Evolutionary conservation across 768 basidiomycete genomes (phyloP).

Genomic region (Termitomyces sp.): DNA sequence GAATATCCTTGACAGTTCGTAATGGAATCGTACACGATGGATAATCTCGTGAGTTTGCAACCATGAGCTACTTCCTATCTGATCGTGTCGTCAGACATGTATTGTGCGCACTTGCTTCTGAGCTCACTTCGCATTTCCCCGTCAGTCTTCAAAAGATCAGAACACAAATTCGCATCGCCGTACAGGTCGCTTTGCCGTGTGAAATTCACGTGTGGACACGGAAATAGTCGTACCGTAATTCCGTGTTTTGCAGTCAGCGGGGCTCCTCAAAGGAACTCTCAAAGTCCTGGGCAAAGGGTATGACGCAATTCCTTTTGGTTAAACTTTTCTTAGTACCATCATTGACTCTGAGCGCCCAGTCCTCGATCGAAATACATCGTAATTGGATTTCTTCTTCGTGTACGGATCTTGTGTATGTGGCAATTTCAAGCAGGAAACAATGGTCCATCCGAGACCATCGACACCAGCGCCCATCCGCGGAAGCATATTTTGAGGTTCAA

Average conservation of each 20-base stretch:
- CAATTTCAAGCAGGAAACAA: constrained; percentile 6
- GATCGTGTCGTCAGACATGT: not conserved
- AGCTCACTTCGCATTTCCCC: not conserved
- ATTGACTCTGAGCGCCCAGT: not conserved
- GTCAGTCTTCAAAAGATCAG: not conserved
- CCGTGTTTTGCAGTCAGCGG: not conserved
- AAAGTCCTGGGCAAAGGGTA: constrained; percentile 12
- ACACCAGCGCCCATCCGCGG: constrained; percentile 4
- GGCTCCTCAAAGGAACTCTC: not conserved
- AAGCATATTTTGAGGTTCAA: not conserved
- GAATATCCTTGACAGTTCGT: not conserved
- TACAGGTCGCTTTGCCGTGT: not conserved
- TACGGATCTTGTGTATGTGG: constrained; percentile 11
- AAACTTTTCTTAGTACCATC: not conserved
- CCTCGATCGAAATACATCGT: not conserved
- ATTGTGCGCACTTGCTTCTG: not conserved
- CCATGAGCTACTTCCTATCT: not conserved
- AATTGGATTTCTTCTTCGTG: not conserved
- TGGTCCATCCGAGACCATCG: constrained; percentile 8
- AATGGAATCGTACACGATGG: not conserved
- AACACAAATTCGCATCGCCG: not conserved
- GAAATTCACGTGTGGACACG: not conserved
- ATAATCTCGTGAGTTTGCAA: not conserved
- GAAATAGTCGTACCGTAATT: not conserved
- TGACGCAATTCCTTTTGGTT: constrained; percentile 11